phyloP scores from a whole-genome alignment of 768 basidiomycete genomes.

The Russula virescens region DNA sequence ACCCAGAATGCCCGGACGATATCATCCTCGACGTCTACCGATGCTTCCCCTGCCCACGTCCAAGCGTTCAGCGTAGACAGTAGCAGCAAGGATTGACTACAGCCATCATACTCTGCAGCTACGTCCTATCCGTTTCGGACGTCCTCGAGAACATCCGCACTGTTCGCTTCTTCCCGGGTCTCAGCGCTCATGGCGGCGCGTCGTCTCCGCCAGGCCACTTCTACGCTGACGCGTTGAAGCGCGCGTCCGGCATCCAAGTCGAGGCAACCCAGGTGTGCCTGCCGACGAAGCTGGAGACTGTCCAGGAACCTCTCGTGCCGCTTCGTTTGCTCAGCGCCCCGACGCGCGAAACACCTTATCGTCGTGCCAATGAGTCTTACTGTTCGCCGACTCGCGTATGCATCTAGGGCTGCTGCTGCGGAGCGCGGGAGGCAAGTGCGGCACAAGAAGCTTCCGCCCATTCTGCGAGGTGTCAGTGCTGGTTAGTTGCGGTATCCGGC shows the following conservation, averaged over 20 bases:
- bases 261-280: background rate
- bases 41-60: background rate
- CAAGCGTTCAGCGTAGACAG: too few species aligned
- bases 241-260: constrained; percentile 1
- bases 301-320: constrained; percentile 2
- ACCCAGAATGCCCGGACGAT: background rate
- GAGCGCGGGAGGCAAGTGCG: background rate
- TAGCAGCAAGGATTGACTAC: too few species aligned
- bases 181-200: background rate
- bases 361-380: background rate
- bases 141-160: background rate
- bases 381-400: background rate
- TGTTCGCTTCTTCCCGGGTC: constrained; percentile 6
- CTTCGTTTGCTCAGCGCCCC: background rate
- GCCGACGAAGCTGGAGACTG: background rate
- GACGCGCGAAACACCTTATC: background rate
- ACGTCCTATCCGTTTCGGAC: constrained; percentile 2
- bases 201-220: background rate
- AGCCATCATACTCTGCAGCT: background rate
- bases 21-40: constrained; percentile 1
- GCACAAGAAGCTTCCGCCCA: background rate
- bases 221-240: background rate
- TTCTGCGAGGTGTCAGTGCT: background rate
- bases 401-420: background rate
- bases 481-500: background rate